Conservation (phyloP, 2,329 filamentous ascomycete genomes). For the Ascochyta fabae region DNA sequence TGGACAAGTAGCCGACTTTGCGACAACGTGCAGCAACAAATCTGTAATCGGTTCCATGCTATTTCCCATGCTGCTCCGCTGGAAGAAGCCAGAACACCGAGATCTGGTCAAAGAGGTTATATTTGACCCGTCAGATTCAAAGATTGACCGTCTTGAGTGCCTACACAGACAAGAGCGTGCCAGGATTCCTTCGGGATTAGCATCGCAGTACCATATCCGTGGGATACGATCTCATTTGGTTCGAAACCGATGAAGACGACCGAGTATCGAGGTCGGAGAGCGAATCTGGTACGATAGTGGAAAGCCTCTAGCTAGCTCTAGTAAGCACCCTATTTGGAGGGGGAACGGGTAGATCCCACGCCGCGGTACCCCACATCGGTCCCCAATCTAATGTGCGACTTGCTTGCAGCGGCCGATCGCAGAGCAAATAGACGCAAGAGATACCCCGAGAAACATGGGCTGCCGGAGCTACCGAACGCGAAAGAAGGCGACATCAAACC, state of each 20-base stretch:
- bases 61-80: constrained; percentile 32
- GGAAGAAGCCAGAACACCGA: constrained; percentile 31
- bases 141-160: not conserved
- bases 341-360: not conserved
- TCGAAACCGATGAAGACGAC: constrained; percentile 4
- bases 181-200: constrained; percentile 31
- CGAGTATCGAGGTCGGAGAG: not conserved
- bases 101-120: constrained; percentile 31
- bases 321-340: not conserved
- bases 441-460: not conserved
- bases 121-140: constrained; percentile 20
- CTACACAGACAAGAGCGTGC: constrained; percentile 28
- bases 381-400: not conserved
- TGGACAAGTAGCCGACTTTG: constrained; percentile 31
- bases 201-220: constrained; percentile 33
- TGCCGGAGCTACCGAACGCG: not conserved
- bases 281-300: not conserved
- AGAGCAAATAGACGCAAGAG: not conserved
- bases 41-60: constrained; percentile 26
- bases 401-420: not conserved
- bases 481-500: not conserved
- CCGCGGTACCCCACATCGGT: constrained; percentile 5
- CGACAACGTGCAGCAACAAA: constrained; percentile 35
- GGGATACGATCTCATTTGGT: constrained; percentile 22
- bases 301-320: not conserved